Conservation (phyloP, 768 basidiomycete species). For the Cystobasidium tubakii region DNA sequence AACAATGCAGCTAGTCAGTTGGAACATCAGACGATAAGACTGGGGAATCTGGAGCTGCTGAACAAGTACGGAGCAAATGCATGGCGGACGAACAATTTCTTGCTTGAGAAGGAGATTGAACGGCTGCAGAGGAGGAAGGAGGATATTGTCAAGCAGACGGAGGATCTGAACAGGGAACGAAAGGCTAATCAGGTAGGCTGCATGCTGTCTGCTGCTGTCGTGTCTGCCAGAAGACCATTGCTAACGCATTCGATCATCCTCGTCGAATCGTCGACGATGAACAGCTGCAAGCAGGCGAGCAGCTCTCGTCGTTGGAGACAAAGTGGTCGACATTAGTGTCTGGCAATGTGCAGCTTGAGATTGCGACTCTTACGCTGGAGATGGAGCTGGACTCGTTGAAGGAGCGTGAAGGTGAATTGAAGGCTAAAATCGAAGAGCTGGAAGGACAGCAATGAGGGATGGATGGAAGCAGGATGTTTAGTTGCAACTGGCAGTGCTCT, state of each 20-base stretch:
- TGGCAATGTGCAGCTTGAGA: constrained; percentile 82
- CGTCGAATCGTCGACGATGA: neutral
- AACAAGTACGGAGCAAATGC: constrained; percentile 84
- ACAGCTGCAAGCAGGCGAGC: constrained; percentile 70
- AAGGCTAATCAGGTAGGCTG: constrained; percentile 70
- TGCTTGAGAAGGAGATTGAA: constrained; percentile 69
- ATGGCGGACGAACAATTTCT: constrained; percentile 85
- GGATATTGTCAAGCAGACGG: constrained; percentile 68
- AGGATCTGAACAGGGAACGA: constrained; percentile 78
- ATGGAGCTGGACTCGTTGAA: constrained; percentile 58
- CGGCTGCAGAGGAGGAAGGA: constrained; percentile 68
- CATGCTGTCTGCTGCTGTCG: neutral
- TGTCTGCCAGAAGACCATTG: neutral
- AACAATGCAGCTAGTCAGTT: constrained; percentile 74
- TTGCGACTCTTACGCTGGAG: constrained; percentile 85
- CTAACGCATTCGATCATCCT: neutral
- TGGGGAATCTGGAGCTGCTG: constrained; percentile 72
- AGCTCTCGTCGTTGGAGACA: constrained; percentile 73
- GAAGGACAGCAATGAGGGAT: neutral
- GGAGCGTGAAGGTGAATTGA: constrained; percentile 43
- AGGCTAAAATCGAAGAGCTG: constrained; percentile 36
- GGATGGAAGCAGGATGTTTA: neutral
- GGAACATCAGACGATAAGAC: constrained; percentile 78
- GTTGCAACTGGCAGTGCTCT: neutral
- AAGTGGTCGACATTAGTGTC: constrained; percentile 91